A percentile compares a stretch with the other conserved stretches of the same genome.
Evolutionary conservation across 2,329 filamentous ascomycete genomes (phyloP).

Genomic region (Sclerotinia minor): DNA sequence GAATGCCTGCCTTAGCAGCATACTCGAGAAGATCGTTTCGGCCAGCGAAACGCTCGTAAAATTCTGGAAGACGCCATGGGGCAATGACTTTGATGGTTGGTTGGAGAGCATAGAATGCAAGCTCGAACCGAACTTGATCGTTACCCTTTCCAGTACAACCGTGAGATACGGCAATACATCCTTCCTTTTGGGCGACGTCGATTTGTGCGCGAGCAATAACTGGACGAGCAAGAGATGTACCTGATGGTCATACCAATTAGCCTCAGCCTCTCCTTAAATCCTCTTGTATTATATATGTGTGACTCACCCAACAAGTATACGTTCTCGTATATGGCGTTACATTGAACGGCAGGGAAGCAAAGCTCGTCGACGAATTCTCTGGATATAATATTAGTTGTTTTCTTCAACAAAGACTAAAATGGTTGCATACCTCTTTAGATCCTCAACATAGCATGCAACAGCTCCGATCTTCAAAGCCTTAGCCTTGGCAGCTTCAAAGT

Average conservation of each 20-base stretch:
- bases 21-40: slow-evolving; percentile 73
- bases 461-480: slow-evolving; percentile 59
- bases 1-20: slow-evolving; percentile 65
- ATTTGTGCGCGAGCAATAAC: slow-evolving; percentile 70
- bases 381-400: background rate
- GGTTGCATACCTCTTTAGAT: slow-evolving; percentile 53
- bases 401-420: background rate
- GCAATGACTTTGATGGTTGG: slow-evolving; percentile 70
- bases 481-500: slow-evolving; percentile 69
- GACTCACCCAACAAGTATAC: slow-evolving; percentile 56
- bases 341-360: slow-evolving; percentile 72
- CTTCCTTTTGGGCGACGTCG: slow-evolving; percentile 61
- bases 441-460: slow-evolving; percentile 48
- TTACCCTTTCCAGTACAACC: slow-evolving; percentile 65
- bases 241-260: slow-evolving; percentile 37
- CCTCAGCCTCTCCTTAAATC: background rate
- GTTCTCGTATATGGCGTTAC: slow-evolving; percentile 69
- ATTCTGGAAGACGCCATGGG: slow-evolving; percentile 70
- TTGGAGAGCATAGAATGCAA: slow-evolving; percentile 61
- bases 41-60: slow-evolving; percentile 70
- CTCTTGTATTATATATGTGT: slow-evolving; percentile 27
- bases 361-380: slow-evolving; percentile 78
- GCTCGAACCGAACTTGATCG: slow-evolving; percentile 66
- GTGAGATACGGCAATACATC: slow-evolving; percentile 50
- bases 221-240: slow-evolving; percentile 65